phyloP scores from a whole-genome alignment of 2,329 filamentous ascomycete genomes.

The Fusarium sterilihyphosum region DNA sequence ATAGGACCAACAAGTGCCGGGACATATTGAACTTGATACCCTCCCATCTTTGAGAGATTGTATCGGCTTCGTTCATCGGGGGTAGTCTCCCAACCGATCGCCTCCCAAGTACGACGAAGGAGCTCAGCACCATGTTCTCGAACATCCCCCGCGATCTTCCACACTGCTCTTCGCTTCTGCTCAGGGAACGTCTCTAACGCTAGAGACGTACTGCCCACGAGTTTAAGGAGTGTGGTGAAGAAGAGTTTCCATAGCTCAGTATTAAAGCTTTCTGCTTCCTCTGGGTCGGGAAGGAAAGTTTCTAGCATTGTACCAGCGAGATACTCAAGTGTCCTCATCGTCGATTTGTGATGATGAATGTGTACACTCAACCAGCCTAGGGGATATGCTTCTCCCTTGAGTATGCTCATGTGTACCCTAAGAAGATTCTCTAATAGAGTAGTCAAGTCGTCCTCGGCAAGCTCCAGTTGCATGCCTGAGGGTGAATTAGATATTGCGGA shows the following conservation, averaged over 20 bases:
- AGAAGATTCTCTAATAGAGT: constrained; percentile 81
- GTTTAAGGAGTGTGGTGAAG: constrained; percentile 87
- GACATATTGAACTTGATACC: constrained; percentile 98
- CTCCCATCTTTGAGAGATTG: constrained; percentile 85
- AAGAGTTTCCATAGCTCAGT: constrained; percentile 95
- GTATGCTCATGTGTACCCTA: constrained; percentile 86
- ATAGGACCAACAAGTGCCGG: constrained; percentile 91
- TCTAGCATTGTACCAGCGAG: constrained; percentile 83
- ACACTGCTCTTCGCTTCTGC: constrained; percentile 94
- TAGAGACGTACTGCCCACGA: constrained; percentile 88
- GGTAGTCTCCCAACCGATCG: constrained; percentile 94
- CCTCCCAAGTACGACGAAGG: constrained; percentile 87
- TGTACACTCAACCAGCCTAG: constrained; percentile 90
- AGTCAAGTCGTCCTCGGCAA: constrained; percentile 78
- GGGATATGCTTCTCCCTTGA: constrained; percentile 91
- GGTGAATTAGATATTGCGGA: constrained; percentile 82
- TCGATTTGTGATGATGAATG: constrained; percentile 91
- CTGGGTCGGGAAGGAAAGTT: constrained; percentile 85
- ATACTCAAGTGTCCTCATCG: constrained; percentile 86
- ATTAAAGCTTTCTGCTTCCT: constrained; percentile 91
- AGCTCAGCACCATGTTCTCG: constrained; percentile 90
- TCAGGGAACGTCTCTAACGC: constrained; percentile 96
- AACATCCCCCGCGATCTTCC: constrained; percentile 98
- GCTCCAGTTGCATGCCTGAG: constrained; percentile 76
- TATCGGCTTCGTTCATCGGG: constrained; percentile 81